A percentile compares a stretch with the other conserved stretches of the same genome.
phyloP scores from a whole-genome alignment of 306 rosid species.

The Ormosia emarginata region DNA sequence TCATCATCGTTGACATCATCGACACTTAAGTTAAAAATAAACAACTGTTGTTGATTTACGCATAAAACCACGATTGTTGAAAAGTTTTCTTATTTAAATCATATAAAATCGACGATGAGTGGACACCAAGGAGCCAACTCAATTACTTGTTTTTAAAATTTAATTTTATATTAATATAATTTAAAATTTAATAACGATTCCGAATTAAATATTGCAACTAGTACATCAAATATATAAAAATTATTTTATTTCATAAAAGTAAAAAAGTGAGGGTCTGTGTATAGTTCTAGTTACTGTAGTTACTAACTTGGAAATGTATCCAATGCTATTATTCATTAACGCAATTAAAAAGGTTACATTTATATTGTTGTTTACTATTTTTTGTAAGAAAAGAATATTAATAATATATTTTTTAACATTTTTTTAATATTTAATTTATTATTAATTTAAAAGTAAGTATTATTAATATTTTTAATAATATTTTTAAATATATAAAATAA shows the following conservation, averaged over 20 bases:
- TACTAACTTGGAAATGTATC: too few species aligned
- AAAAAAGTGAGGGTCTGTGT: not conserved
- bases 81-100: not conserved
- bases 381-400: too few species aligned
- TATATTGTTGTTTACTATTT: too few species aligned
- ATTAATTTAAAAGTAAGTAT: too few species aligned
- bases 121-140: not conserved
- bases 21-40: not conserved
- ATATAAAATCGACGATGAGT: not conserved
- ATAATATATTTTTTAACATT: too few species aligned
- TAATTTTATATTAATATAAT: not conserved
- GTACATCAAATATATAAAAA: not conserved
- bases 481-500: too few species aligned
- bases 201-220: not conserved
- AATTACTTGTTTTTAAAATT: not conserved
- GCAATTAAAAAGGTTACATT: too few species aligned
- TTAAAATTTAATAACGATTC: not conserved
- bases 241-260: not conserved
- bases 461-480: too few species aligned
- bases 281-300: too few species aligned
- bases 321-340: too few species aligned
- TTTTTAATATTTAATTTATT: too few species aligned
- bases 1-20: constrained; percentile 49
- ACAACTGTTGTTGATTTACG: not conserved
- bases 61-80: too few species aligned